Conservation (phyloP, 495 filamentous ascomycete genomes). For the Evernia prunastri region DNA sequence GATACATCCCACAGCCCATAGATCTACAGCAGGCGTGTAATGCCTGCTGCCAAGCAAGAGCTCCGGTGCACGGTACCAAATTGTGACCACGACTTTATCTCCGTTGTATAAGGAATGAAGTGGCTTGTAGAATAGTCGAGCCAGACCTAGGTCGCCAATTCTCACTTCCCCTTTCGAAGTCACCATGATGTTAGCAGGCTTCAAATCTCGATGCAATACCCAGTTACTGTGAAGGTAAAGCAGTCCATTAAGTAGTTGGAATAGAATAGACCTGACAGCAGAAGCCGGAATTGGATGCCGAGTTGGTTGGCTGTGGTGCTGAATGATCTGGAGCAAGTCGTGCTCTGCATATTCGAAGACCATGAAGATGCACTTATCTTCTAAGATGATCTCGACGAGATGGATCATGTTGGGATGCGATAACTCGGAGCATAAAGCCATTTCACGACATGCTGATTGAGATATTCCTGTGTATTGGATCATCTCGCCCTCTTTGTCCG, state of each 20-base stretch:
- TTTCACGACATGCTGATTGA: slow-evolving; percentile 93
- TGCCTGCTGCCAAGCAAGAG: slow-evolving; percentile 83
- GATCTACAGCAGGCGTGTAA: slow-evolving; percentile 92
- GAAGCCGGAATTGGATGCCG: slow-evolving; percentile 79
- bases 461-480: slow-evolving; percentile 96
- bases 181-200: slow-evolving; percentile 98
- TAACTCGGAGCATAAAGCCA: slow-evolving; percentile 95
- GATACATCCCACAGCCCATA: slow-evolving; percentile 97
- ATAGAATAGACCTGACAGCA: slow-evolving; percentile 86
- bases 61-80: slow-evolving; percentile 98
- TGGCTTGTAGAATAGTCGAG: slow-evolving; percentile 88
- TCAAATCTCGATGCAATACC: slow-evolving; percentile 94
- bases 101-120: slow-evolving; percentile 84
- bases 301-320: slow-evolving; percentile 87
- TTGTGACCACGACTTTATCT: slow-evolving; percentile 98
- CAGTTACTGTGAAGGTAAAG: slow-evolving; percentile 95
- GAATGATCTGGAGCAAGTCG: slow-evolving; percentile 95
- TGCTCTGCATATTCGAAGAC: slow-evolving; percentile 98
- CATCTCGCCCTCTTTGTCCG: slow-evolving; percentile 94
- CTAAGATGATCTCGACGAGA: slow-evolving; percentile 90
- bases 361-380: slow-evolving; percentile 99
- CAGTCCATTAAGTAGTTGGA: slow-evolving; percentile 88
- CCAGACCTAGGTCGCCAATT: slow-evolving; percentile 88
- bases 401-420: slow-evolving; percentile 85
- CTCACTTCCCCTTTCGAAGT: slow-evolving; percentile 83